phyloP scores from a whole-genome alignment of 768 basidiomycete species.

The Auricularia heimuer region DNA sequence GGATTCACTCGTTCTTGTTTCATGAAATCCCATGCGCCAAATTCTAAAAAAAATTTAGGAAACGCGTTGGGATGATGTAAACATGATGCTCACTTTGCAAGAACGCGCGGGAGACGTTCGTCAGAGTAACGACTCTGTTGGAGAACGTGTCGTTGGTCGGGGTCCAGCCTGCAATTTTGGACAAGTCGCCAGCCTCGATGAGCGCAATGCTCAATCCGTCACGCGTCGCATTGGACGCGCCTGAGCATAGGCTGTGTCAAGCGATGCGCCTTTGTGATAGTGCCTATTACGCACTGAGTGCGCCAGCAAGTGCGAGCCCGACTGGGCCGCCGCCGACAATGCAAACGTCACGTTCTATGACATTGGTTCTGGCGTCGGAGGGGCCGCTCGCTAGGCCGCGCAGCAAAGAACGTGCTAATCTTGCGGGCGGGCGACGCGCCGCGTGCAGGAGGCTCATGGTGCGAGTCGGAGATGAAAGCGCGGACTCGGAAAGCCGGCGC shows the following conservation, averaged over 20 bases:
- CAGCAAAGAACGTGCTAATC: background rate
- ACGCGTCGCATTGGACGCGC: conserved; percentile 40
- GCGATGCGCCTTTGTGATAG: background rate
- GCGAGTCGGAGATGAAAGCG: too few relatives aligned
- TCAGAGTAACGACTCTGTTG: conserved; percentile 81
- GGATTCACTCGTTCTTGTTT: conserved; percentile 56
- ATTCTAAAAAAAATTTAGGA: conserved; percentile 34
- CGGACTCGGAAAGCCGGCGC: too few relatives aligned
- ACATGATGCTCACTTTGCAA: conserved; percentile 41
- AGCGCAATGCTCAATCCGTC: conserved; percentile 54
- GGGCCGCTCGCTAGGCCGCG: background rate
- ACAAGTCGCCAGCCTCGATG: conserved; percentile 74
- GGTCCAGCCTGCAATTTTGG: conserved; percentile 58
- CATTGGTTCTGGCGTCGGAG: background rate
- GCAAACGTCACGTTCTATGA: conserved; percentile 65
- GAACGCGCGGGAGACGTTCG: conserved; percentile 59
- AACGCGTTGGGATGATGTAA: conserved; percentile 2
- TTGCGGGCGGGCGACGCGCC: too few relatives aligned
- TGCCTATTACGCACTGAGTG: conserved; percentile 49
- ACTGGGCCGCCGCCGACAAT: conserved; percentile 93
- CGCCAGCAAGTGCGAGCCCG: conserved; percentile 81
- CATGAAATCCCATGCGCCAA: conserved; percentile 77
- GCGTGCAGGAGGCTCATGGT: too few relatives aligned
- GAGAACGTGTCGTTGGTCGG: conserved; percentile 48
- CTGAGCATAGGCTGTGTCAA: conserved; percentile 26